phyloP scores from a whole-genome alignment of 345 rosid species.

The Hypericum androsaemum region DNA sequence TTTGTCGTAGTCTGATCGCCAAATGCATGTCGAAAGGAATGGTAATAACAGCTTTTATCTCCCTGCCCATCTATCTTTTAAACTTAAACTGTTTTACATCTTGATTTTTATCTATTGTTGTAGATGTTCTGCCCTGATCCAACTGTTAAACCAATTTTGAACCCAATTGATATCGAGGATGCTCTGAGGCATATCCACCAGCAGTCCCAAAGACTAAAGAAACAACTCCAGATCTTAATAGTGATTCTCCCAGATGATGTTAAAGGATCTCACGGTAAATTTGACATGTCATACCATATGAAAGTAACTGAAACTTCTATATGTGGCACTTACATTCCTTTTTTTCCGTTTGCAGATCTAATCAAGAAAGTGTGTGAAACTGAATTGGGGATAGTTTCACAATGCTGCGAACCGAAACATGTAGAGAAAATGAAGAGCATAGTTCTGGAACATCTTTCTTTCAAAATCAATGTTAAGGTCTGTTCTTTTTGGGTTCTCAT shows the following conservation, averaged over 20 bases:
- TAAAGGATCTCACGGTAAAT: conserved; percentile 52
- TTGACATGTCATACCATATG: neutral
- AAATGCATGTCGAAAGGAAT: conserved; percentile 71
- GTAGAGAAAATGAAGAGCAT: conserved; percentile 33
- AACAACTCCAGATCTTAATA: conserved; percentile 47
- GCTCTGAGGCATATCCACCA: conserved; percentile 30
- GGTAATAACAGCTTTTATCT: conserved; percentile 27
- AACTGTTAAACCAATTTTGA: conserved; percentile 19
- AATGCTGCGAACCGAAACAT: conserved; percentile 55
- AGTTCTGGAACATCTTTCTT: conserved; percentile 48
- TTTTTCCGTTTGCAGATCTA: conserved; percentile 30
- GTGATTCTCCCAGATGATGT: conserved; percentile 58
- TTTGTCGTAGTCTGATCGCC: conserved; percentile 31
- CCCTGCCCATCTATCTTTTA: neutral
- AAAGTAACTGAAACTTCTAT: neutral
- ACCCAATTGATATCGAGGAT: conserved; percentile 37
- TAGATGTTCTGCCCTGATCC: conserved; percentile 37
- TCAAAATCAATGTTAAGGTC: conserved; percentile 87
- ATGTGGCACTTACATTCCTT: neutral
- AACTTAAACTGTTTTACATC: neutral
- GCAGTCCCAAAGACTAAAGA: conserved; percentile 5
- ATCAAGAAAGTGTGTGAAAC: conserved; percentile 68
- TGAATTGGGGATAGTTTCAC: conserved; percentile 62
- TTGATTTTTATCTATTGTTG: neutral
- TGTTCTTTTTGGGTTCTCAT: neutral